A percentile compares a stretch with the other conserved stretches of the same genome.
Conservation (phyloP, 139 green algal species). For the Chlorella sp. region DNA sequence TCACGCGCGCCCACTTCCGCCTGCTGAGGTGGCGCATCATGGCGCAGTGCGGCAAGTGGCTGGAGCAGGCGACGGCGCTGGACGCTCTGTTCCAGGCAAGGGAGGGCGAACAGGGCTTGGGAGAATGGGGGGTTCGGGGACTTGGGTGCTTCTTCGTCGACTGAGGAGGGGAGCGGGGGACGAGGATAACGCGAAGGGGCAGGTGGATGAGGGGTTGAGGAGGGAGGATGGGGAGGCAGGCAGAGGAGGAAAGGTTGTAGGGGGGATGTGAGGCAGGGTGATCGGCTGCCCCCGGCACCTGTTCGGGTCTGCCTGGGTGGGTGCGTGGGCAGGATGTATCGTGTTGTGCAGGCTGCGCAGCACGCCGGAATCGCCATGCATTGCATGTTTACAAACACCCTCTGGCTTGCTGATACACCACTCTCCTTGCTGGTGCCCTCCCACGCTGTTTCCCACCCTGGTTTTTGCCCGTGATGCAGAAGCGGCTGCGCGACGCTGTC, state of each 20-base stretch:
- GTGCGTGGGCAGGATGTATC: no score
- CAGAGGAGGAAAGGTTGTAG: neutral
- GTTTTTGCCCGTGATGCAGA: neutral
- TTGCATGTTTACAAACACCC: no score
- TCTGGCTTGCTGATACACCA: neutral
- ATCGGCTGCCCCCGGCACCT: neutral
- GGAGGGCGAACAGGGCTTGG: neutral
- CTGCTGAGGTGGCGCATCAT: constrained; percentile 25
- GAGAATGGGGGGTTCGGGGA: neutral
- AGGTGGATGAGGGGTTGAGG: neutral
- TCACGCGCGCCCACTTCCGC: constrained; percentile 38
- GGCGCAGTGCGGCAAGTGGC: constrained; percentile 23
- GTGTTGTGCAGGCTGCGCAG: neutral
- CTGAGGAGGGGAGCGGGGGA: no score
- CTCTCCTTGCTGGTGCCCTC: neutral
- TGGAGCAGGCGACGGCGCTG: constrained; percentile 8
- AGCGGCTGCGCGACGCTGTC: constrained; percentile 19
- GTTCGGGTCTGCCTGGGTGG: no score
- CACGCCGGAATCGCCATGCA: neutral
- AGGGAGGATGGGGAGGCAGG: neutral
- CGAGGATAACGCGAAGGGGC: no score
- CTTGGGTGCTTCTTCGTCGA: no score
- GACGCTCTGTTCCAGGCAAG: constrained; percentile 23
- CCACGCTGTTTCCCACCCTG: neutral
- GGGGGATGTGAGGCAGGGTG: neutral